Conservation (phyloP, 495 filamentous ascomycete genomes). For the Penicillium arizonense region DNA sequence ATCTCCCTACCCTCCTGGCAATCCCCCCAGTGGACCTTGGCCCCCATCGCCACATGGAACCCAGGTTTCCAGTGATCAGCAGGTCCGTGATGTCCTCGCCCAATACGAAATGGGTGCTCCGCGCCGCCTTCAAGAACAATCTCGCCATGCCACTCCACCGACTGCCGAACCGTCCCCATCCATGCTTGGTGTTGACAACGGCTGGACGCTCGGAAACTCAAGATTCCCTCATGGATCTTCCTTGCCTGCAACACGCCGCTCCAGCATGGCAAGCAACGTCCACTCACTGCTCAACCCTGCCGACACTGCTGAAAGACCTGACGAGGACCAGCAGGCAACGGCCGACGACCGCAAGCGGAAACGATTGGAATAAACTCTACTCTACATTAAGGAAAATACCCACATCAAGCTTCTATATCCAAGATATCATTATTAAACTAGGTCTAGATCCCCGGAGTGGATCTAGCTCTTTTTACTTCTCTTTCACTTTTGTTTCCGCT, state of each 20-base stretch:
- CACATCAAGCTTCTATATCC: constrained; percentile 19
- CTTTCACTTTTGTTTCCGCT: background rate
- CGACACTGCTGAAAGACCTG: constrained; percentile 70
- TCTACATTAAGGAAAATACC: background rate
- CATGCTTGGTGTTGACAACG: constrained; percentile 50
- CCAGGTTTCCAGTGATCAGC: constrained; percentile 68
- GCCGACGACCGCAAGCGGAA: constrained; percentile 78
- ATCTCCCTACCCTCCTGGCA: constrained; percentile 60
- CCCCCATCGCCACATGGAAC: constrained; percentile 78
- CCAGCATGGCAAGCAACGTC: constrained; percentile 75
- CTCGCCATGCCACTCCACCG: constrained; percentile 73
- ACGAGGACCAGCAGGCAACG: constrained; percentile 60
- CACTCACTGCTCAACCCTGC: constrained; percentile 81
- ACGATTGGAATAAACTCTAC: constrained; percentile 53
- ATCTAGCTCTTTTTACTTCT: background rate
- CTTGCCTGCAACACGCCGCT: constrained; percentile 64
- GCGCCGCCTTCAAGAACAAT: constrained; percentile 52
- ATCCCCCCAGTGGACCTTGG: constrained; percentile 61
- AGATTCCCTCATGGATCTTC: constrained; percentile 44
- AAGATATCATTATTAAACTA: background rate
- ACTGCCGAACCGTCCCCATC: constrained; percentile 49
- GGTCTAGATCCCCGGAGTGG: background rate
- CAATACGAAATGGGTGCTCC: constrained; percentile 74
- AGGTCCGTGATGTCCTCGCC: constrained; percentile 76
- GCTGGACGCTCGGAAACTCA: constrained; percentile 55